phyloP scores from a whole-genome alignment of 805 yeast species.

The Yamadazyma sp. region DNA sequence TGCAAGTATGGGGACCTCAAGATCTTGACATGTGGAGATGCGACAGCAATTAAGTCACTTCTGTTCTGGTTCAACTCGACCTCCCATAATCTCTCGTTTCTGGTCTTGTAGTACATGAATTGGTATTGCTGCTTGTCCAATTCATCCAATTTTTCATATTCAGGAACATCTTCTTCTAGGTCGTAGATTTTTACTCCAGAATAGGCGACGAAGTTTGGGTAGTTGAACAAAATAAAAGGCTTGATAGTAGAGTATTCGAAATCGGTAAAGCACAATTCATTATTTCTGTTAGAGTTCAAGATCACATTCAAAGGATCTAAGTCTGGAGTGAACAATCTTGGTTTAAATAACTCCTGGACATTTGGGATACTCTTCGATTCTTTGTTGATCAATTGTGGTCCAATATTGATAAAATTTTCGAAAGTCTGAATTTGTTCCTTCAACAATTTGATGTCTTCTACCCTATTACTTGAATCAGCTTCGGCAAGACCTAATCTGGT shows the following conservation, averaged over 20 bases:
- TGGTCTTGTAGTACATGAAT: constrained; percentile 84
- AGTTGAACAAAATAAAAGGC: constrained; percentile 75
- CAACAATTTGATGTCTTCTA: constrained; percentile 44
- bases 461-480: constrained; percentile 49
- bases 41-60: constrained; percentile 72
- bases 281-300: constrained; percentile 34
- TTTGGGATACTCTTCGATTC: constrained; percentile 58
- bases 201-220: constrained; percentile 84
- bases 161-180: constrained; percentile 70
- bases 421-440: constrained; percentile 58
- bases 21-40: constrained; percentile 79
- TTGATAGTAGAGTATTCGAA: constrained; percentile 79
- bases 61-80: constrained; percentile 61
- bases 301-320: constrained; percentile 88
- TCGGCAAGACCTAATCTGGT: constrained; percentile 54
- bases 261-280: constrained; percentile 61
- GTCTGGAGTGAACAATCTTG: constrained; percentile 79
- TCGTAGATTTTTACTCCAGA: constrained; percentile 86
- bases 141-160: constrained; percentile 64
- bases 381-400: constrained; percentile 59
- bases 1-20: constrained; percentile 64
- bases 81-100: constrained; percentile 92
- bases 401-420: constrained; percentile 54
- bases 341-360: constrained; percentile 59
- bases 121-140: constrained; percentile 76